A percentile compares a stretch with the other conserved stretches of the same genome.
Evolutionary conservation across 768 basidiomycete species (phyloP).

Genomic region (Termitomyces heimii): DNA sequence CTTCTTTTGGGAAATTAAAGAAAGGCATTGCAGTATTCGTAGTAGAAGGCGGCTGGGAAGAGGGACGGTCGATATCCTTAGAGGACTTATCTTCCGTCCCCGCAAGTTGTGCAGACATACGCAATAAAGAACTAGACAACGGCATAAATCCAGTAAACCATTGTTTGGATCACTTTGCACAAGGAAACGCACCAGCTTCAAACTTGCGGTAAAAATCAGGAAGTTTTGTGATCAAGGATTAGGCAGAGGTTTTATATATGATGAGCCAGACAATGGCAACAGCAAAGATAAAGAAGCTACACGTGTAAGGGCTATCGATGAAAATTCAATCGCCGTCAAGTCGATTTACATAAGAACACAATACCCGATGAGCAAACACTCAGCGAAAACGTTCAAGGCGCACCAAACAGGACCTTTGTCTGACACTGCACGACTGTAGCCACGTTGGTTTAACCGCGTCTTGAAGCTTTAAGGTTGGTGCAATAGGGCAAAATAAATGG

Average conservation of each 20-base stretch:
- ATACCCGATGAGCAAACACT: not conserved
- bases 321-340: not conserved
- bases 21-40: not conserved
- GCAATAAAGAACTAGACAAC: too few relatives aligned
- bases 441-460: not conserved
- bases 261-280: not conserved
- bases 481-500: not conserved
- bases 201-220: too few relatives aligned
- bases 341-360: not conserved
- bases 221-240: not conserved
- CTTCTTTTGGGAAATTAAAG: conserved; percentile 9
- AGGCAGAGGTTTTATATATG: not conserved
- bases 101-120: not conserved
- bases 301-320: conserved; percentile 1
- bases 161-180: not conserved
- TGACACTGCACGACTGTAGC: not conserved
- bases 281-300: not conserved
- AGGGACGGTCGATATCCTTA: not conserved
- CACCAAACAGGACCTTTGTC: not conserved
- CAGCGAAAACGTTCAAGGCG: not conserved
- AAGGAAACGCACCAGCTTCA: not conserved
- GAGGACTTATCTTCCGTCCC: not conserved
- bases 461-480: not conserved
- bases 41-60: not conserved
- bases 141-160: not conserved